Evolutionary conservation across 176 grass and related monocot genomes (phyloP).

Genomic region (Zea mays): Zm-B73-REFERENCE-NAM-5.0 NC_050096.1:280143001-280143500

Average conservation of each 20-base stretch:
- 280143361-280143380: constrained; percentile 83
- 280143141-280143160: constrained; percentile 63
- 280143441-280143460: constrained; percentile 16
- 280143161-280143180: constrained; percentile 98
- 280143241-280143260: background rate
- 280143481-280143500: background rate
- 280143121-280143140: constrained; percentile 83
- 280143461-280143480: background rate
- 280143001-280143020: constrained; percentile 10
- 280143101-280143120: constrained; percentile 66
- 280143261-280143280: constrained; percentile 26
- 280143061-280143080: constrained; percentile 51
- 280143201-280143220: constrained; percentile 79
- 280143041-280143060: constrained; percentile 72
- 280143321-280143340: constrained; percentile 85
- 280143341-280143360: background rate
- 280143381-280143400: constrained; percentile 72
- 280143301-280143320: constrained; percentile 53
- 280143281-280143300: constrained; percentile 72
- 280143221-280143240: background rate
- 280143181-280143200: constrained; percentile 97
- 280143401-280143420: constrained; percentile 91
- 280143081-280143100: constrained; percentile 71
- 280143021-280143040: constrained; percentile 46
- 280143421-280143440: constrained; percentile 57